Percentiles rank a stretch among this genome's conserved stretches.
These are phyloP conservation scores for Castanea sativa DNA, from an alignment of 306 rosid species.

Conservation along the genomic window DNA sequence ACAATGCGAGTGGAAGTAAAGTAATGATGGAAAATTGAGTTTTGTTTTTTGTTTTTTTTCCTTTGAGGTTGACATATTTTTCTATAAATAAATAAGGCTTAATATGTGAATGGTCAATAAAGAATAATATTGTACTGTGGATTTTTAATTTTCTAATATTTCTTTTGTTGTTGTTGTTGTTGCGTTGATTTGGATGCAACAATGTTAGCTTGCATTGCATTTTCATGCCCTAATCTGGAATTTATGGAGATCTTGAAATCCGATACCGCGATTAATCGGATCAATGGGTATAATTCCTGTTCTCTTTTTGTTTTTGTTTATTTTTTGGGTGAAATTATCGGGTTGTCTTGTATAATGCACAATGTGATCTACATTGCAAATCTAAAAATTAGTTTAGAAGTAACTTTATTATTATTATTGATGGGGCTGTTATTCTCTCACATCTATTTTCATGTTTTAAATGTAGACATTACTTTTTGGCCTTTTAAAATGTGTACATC, in stretches of 20 bases:
- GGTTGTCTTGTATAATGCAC: not conserved
- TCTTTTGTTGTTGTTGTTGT: constrained; percentile 6
- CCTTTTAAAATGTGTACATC: too few relatives aligned
- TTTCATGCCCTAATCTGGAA: constrained; percentile 89
- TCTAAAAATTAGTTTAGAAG: not conserved
- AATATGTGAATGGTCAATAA: not conserved
- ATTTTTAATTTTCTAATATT: not conserved
- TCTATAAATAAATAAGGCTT: too few relatives aligned
- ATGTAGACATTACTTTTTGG: too few relatives aligned
- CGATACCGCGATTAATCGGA: constrained; percentile 58
- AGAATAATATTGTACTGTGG: not conserved
- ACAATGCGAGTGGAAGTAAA: too few relatives aligned
- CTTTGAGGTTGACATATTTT: too few relatives aligned
- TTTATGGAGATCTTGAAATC: constrained; percentile 61
- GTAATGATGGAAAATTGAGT: too few relatives aligned
- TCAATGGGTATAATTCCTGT: constrained; percentile 66
- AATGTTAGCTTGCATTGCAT: constrained; percentile 90
- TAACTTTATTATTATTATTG: not conserved
- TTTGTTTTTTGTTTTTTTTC: too few relatives aligned
- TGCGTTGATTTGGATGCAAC: constrained; percentile 90
- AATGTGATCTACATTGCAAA: not conserved
- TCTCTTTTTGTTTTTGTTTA: not conserved
- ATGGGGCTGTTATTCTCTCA: too few relatives aligned
- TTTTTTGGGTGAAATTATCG: not conserved
- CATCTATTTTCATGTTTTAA: too few relatives aligned